Base-by-base conservation (phyloP, 257 asterid species). In the Paraleonurus japonicus region DNA sequence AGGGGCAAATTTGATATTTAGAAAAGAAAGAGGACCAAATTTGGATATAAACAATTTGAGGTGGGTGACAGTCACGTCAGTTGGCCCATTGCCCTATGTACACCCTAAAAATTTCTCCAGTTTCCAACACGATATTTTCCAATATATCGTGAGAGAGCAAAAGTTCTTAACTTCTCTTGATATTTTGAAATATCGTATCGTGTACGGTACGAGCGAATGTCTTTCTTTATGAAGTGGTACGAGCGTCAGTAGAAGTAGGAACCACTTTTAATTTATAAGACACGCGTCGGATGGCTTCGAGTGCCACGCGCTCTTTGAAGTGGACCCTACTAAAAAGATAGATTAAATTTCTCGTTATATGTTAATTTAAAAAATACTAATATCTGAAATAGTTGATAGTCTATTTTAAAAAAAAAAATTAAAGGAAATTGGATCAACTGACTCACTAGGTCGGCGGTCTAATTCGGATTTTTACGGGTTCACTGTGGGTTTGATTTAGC, bases 51-150 rank as follows among this genome's bases (percentile, higher is more conserved):
- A 55, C 23, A 41, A 54, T 22, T 54, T 5, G 61, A 74, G 76
- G 82, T 78, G 74, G 82, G 82, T 78, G 79, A 69, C 82, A 78
- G 79, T 73, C 82, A 62, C 79, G 70, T 78, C 79, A 67, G 75
- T 78, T 68, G 79, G 82, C 67, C 70, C 57, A 16, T 41, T 61
- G 65, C 65, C 78, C 82, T 43, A 55, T 26, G 51, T 32, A 61
- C 65, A 62, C 33, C 63, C 54, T 59, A 13, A n/a, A n/a, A 37
- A 65, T 41, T 65, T 69, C 72, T 61, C 76, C 78, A 63, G 37
- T 73, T 73, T 71, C 79, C 82, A 43, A 78, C 67, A 53, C 82
- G 73, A 62, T 32, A 68, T 61, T 50, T 15, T 15, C 8, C 2
- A 17, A 6, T n/a, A n/a, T 64, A 3, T 11, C 60, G 57, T 1